Evolutionary conservation across 805 yeast genomes (phyloP), one percentile per base, ranked within the genome.

Genomic region (Lipomyces sp.): DNA sequence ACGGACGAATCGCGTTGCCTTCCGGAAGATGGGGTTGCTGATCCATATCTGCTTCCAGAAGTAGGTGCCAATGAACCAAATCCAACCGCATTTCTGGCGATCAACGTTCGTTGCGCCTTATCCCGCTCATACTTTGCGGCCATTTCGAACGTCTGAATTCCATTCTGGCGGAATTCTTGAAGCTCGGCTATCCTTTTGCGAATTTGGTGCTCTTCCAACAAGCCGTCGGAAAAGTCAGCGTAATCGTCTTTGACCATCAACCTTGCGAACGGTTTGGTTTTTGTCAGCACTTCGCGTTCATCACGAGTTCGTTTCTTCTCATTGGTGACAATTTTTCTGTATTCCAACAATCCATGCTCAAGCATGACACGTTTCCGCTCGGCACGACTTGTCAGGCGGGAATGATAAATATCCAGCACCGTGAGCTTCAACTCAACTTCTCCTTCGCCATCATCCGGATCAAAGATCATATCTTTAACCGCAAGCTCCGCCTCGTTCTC

Each of bases 401-500:
- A 88, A 75, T 92, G 92, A 77, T 95, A 95, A 54, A 95, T 93
- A 69, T 92, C 96, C 72, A 95, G 80, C 1, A 93, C 88, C 0
- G 96, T 86, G 68, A 95, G 82, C 77, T 95, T 95, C 75, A 95
- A 83, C 75, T 95, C 97, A 57, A 94, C 89, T 76, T 95, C 99
- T 53, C 88, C 87, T 30, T 89, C 86, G 63, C 87, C 87, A 74
- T 95, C 99, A 70, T 94, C 98, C 0, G 94, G 90, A 73, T 95
- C 98, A 75, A 96, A 95, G 1, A 89, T 85, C 96, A 95, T 91
- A 76, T 95, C 99, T 75, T 95, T 95, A 24, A 95, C 91, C 0
- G 95, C 88, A 64, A 89, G 83, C 78, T 95, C 99, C 0, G 99
- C 98, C 64, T 95, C 99, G 74, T 95, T 95, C 76, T 95, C 99